Evolutionary conservation across 2,329 filamentous ascomycete species (phyloP).

Genomic region (Colletotrichum zoysiae): DNA sequence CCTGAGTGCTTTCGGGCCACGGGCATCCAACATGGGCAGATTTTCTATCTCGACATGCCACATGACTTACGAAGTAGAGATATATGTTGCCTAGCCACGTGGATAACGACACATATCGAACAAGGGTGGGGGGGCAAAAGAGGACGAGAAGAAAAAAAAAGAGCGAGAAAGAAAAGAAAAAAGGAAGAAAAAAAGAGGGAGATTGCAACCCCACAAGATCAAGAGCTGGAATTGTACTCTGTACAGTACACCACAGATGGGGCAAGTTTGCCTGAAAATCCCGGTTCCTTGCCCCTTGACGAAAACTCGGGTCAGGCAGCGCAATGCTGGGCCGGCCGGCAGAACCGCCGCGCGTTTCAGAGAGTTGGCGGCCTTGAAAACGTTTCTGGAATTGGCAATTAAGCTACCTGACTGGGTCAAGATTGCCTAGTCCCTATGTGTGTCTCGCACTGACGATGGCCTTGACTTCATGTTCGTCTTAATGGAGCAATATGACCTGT

Average conservation of each 20-base stretch:
- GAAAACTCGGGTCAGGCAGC: conserved; percentile 25
- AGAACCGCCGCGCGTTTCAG: conserved; percentile 28
- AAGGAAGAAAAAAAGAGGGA: neutral
- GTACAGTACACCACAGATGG: neutral
- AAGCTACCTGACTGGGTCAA: neutral
- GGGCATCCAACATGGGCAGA: neutral
- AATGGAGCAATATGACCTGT: neutral
- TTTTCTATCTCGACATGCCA: neutral
- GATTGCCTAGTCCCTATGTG: neutral
- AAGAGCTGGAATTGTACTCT: neutral
- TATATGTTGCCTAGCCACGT: neutral
- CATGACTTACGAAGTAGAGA: neutral
- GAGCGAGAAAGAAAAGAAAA: too few relatives aligned
- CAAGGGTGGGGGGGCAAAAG: too few relatives aligned
- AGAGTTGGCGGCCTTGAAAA: conserved; percentile 1
- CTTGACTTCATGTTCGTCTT: neutral
- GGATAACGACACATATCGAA: neutral
- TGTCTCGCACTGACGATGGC: neutral
- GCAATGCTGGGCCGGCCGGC: neutral
- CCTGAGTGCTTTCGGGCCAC: neutral
- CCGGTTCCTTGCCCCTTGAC: conserved; percentile 17
- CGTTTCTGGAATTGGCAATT: neutral
- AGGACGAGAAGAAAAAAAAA: neutral
- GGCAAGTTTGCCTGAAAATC: neutral
- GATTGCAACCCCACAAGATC: conserved; percentile 9